Evolutionary conservation across 805 yeast genomes (phyloP).

Genomic region (Lipomyces chichibuensis): DNA sequence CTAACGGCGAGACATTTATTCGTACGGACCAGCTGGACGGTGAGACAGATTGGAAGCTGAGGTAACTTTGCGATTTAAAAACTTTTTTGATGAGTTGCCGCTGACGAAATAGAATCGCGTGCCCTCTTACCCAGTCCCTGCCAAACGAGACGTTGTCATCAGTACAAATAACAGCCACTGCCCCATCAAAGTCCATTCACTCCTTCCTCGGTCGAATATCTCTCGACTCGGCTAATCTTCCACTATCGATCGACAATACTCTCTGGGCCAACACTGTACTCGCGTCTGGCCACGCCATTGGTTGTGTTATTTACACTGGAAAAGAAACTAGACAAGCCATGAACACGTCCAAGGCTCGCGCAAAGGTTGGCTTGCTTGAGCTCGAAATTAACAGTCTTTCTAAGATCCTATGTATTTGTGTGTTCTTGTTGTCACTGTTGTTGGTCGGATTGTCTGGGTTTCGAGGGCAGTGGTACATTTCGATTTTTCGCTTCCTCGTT

Average conservation of each 20-base stretch:
- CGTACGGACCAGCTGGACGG: slow-evolving; percentile 98
- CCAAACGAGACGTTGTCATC: slow-evolving; percentile 41
- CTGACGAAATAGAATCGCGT: slow-evolving; percentile 24
- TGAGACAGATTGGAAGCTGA: slow-evolving; percentile 97
- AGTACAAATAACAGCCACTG: slow-evolving; percentile 66
- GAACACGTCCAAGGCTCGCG: slow-evolving; percentile 87
- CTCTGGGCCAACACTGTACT: slow-evolving; percentile 98
- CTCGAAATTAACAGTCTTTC: slow-evolving; percentile 86
- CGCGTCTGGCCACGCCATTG: slow-evolving; percentile 91
- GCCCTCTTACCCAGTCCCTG: slow-evolving; percentile 33
- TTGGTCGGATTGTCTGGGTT: slow-evolving; percentile 84
- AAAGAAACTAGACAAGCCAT: slow-evolving; percentile 89
- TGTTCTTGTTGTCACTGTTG: slow-evolving; percentile 71
- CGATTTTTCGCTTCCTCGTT: slow-evolving; percentile 86
- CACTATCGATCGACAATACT: slow-evolving; percentile 85
- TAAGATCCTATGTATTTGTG: slow-evolving; percentile 84
- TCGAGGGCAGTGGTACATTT: slow-evolving; percentile 77
- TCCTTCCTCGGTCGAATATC: slow-evolving; percentile 67
- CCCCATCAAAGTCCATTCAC: slow-evolving; percentile 85
- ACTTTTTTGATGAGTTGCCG: not conserved
- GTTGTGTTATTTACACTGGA: slow-evolving; percentile 89
- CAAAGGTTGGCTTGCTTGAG: slow-evolving; percentile 87
- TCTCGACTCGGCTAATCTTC: slow-evolving; percentile 61
- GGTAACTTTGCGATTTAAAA: slow-evolving; percentile 43
- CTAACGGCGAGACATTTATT: slow-evolving; percentile 82